Conservation (phyloP, 352 stramenopile genomes). For the Phytophthora multivora region DNA sequence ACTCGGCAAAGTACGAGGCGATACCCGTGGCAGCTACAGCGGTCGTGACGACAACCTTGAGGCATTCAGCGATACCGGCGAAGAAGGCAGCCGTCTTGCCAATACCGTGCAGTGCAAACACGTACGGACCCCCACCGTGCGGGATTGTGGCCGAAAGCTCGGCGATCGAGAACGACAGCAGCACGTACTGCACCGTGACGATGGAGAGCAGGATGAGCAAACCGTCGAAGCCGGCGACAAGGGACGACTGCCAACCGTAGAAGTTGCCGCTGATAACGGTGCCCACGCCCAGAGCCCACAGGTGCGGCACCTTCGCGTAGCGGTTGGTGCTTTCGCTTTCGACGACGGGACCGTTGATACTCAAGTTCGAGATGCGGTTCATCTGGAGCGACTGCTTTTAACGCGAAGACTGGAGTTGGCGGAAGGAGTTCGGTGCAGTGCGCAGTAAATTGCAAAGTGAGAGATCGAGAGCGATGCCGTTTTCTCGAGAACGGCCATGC, state of each 20-base stretch:
- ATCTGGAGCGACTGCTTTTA: conserved; percentile 17
- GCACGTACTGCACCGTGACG: conserved; percentile 60
- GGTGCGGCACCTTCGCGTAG: conserved; percentile 54
- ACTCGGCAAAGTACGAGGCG: conserved; percentile 54
- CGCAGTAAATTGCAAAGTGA: conserved; percentile 26
- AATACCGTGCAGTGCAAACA: conserved; percentile 60
- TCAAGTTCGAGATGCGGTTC: conserved; percentile 25
- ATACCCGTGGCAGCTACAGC: conserved; percentile 58
- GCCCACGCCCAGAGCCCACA: conserved; percentile 60
- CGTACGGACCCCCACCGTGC: conserved; percentile 51
- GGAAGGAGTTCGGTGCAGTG: conserved; percentile 15
- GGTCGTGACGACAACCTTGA: conserved; percentile 62
- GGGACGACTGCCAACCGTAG: conserved; percentile 59
- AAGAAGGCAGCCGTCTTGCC: conserved; percentile 49
- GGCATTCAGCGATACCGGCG: conserved; percentile 50
- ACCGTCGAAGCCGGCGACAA: conserved; percentile 33
- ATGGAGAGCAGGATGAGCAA: conserved; percentile 56
- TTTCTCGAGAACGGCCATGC: neutral
- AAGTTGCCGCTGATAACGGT: conserved; percentile 60
- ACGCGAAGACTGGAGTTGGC: neutral
- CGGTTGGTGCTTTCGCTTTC: conserved; percentile 28
- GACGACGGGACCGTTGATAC: conserved; percentile 15
- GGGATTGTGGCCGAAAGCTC: conserved; percentile 56
- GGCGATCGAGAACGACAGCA: conserved; percentile 70
- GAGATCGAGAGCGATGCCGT: conserved; percentile 8